Conservation (phyloP, 345 rosid genomes). For the Arabidopsis suecica region DNA sequence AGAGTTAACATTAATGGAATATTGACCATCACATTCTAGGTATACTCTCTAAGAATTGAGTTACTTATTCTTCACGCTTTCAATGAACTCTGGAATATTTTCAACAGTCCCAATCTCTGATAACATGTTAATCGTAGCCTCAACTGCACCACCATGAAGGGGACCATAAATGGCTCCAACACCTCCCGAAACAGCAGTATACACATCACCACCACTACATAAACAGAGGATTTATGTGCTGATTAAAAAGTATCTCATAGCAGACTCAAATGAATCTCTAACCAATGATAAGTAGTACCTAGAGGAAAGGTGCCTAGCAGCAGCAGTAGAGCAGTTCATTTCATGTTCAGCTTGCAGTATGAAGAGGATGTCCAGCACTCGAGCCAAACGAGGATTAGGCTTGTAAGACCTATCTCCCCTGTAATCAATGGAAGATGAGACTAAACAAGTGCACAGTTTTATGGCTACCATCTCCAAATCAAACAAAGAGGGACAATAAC, state of each 20-base stretch:
- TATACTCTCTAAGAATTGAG: background rate
- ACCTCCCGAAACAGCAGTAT: conserved; percentile 91
- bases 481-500: conserved; percentile 18
- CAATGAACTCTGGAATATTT: conserved; percentile 83
- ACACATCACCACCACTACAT: conserved; percentile 91
- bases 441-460: too few species aligned
- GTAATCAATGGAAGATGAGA: conserved; percentile 35
- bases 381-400: conserved; percentile 89
- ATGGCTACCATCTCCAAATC: background rate
- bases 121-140: conserved; percentile 94
- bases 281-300: conserved; percentile 53
- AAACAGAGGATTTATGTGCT: background rate
- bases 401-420: conserved; percentile 82
- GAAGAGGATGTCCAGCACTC: conserved; percentile 79
- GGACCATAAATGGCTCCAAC: conserved; percentile 94
- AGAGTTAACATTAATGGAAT: background rate
- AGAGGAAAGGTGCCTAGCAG: conserved; percentile 94
- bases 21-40: background rate
- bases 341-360: conserved; percentile 96
- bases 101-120: conserved; percentile 82
- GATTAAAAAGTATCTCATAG: conserved; percentile 7
- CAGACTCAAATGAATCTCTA: conserved; percentile 6
- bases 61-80: conserved; percentile 87
- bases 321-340: conserved; percentile 95
- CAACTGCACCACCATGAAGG: conserved; percentile 97